Evolutionary conservation across 345 rosid genomes (phyloP), one percentile per base, ranked within the genome.

Genomic region (Isatis tinctoria): DNA sequence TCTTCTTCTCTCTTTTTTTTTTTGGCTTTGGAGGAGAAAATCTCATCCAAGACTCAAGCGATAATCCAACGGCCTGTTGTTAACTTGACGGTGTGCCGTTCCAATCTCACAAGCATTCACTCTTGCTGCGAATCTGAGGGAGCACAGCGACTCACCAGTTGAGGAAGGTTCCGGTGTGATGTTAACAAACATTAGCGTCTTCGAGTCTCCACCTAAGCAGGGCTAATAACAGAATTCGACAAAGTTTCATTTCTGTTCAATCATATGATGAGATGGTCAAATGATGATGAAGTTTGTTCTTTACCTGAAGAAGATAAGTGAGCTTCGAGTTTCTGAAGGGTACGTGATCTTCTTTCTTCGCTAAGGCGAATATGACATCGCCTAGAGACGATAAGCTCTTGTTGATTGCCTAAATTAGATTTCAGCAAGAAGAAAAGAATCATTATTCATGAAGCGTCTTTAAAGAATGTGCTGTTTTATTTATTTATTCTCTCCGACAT

Each of bases 101-200:
- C 99, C 99, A 17, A 96, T 96, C 81, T 96, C 99, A 35, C 99
- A 96, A n/a, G 98, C 91, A 74, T 96, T 96, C 30, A 96, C 99
- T 77, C 99, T 83, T 36, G 98, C 92, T 61, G 99, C 99, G 3
- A 96, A 96, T 20, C 98, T 87, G 10, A 96, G 88, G 0, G 98
- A 96, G 83, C 99, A 96, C 10, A 96, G 82, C 2, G 99, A 96
- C 82, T 96, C 99, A 10, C 93, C 91, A 0, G 81, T 85, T 1
- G 99, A 92, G 22, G 97, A 62, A 24, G 88, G 85, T 60, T 96
- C 98, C 0, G 99, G 99, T 39, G 98, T 88, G 51, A 92, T 79
- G 74, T 92, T 96, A 49, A 90, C 99, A 67, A 96, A 88, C 99
- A 92, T 96, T 52, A 96, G 69, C 2, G 98, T 87, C 83, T 96